Conservation (phyloP, 176 grass and related monocot genomes). For the Hordeum marinum region DNA sequence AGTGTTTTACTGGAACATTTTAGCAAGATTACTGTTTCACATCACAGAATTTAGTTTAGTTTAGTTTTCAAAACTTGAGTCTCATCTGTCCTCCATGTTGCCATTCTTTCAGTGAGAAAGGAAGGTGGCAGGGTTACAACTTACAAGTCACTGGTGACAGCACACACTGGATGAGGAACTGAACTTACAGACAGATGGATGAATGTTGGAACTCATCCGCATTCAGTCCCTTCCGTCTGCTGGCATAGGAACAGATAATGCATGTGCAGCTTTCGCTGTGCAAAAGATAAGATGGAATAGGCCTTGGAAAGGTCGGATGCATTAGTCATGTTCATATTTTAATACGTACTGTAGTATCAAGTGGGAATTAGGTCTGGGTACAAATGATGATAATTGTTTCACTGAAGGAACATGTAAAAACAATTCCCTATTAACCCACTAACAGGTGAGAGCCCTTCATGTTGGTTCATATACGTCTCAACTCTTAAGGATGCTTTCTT, state of each 20-base stretch:
- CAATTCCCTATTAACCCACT: not conserved
- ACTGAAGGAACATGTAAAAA: not conserved
- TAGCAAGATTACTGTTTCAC: not conserved
- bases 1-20: not conserved
- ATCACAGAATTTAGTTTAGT: not conserved
- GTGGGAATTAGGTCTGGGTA: not conserved
- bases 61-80: not conserved
- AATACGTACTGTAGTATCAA: not conserved
- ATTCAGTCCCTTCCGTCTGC: not conserved
- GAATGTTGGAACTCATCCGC: not conserved
- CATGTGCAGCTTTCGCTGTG: not conserved
- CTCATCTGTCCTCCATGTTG: not conserved
- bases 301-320: not conserved
- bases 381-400: not conserved
- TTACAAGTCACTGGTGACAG: not conserved
- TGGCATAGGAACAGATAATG: not conserved
- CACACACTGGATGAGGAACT: not conserved
- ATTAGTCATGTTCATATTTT: not conserved
- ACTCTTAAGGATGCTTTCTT: not conserved
- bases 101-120: constrained; percentile 23
- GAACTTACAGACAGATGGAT: not conserved
- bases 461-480: too few species aligned
- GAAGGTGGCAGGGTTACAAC: not conserved
- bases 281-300: not conserved
- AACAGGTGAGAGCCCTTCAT: not conserved